Evolutionary conservation across 2,329 filamentous ascomycete genomes (phyloP).

Genomic region (Ophiocordyceps robertsii): DNA sequence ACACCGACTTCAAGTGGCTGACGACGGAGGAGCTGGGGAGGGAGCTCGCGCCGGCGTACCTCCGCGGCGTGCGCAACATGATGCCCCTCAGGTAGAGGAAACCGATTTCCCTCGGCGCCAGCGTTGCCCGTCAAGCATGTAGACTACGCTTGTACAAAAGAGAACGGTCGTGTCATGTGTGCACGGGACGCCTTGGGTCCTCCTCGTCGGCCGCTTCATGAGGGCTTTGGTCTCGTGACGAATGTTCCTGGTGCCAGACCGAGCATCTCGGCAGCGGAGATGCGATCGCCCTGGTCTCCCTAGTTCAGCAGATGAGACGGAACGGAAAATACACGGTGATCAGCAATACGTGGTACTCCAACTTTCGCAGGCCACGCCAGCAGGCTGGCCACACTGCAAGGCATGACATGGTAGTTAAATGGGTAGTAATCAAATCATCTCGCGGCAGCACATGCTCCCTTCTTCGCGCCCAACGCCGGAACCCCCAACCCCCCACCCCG

Average conservation of each 20-base stretch:
- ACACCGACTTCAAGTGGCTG: conserved; percentile 84
- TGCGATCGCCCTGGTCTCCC: background rate
- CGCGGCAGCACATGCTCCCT: background rate
- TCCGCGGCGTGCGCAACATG: conserved; percentile 66
- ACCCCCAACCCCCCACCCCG: background rate
- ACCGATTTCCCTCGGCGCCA: no score
- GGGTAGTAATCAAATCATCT: background rate
- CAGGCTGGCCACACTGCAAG: no score
- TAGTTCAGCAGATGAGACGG: no score
- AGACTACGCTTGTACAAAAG: background rate
- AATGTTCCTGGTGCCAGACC: background rate
- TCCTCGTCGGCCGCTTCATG: no score
- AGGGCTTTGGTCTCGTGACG: no score
- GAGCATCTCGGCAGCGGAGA: background rate
- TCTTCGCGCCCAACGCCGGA: conserved; percentile 1
- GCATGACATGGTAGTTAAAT: background rate
- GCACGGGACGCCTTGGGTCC: background rate
- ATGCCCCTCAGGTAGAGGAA: conserved; percentile 53
- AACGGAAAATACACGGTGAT: no score
- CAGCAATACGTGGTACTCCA: no score
- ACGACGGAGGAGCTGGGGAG: conserved; percentile 74
- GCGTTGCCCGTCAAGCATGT: background rate
- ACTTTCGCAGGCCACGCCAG: no score
- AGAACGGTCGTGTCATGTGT: background rate
- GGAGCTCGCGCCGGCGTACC: conserved; percentile 56